Conservation (phyloP, 495 filamentous ascomycete species). For the Lasiosphaeria ovina region DNA sequence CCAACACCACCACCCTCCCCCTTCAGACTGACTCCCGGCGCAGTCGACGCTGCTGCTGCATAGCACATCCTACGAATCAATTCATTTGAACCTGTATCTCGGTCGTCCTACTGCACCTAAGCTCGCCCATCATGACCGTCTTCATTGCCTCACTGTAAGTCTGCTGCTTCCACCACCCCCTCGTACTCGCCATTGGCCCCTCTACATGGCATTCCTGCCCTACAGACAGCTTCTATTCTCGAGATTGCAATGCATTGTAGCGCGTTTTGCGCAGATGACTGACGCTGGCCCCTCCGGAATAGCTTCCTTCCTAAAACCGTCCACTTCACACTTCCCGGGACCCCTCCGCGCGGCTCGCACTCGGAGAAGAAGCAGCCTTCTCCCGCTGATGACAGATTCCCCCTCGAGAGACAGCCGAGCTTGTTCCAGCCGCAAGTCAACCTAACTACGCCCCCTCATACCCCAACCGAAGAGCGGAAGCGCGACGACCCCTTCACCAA, state of each 20-base stretch:
- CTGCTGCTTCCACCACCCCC: not conserved
- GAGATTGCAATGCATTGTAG: not conserved
- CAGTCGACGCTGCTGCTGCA: not conserved
- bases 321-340: slow-evolving; percentile 61
- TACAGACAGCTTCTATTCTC: not conserved
- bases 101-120: not conserved
- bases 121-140: slow-evolving; percentile 64
- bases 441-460: slow-evolving; percentile 54
- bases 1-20: too few species aligned
- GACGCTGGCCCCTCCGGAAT: not conserved
- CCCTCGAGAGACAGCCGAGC: slow-evolving; percentile 42
- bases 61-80: not conserved
- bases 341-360: slow-evolving; percentile 31
- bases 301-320: slow-evolving; percentile 83
- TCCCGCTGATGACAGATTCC: slow-evolving; percentile 17
- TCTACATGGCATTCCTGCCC: too few species aligned
- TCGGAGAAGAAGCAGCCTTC: slow-evolving; percentile 32
- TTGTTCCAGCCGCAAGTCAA: slow-evolving; percentile 40
- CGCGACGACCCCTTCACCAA: slow-evolving; percentile 59
- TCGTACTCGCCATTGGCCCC: not conserved
- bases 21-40: too few species aligned
- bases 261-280: slow-evolving; percentile 41
- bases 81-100: too few species aligned
- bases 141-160: slow-evolving; percentile 83
- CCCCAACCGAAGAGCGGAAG: slow-evolving; percentile 58